Conservation (phyloP, 306 rosid genomes). For the Begonia peltatifolia region DNA sequence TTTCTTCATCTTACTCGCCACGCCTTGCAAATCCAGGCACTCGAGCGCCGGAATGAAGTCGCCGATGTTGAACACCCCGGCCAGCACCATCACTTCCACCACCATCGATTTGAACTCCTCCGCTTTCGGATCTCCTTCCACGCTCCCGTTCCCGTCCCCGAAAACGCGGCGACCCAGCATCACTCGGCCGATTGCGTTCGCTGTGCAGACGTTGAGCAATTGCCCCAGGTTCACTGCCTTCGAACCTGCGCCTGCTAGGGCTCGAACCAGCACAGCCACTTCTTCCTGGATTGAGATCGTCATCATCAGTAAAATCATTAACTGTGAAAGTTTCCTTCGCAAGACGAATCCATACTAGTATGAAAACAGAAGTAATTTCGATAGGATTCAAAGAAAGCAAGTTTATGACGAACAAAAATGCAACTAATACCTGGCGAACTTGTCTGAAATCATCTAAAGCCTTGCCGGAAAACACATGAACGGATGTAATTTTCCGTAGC, state of each 20-base stretch:
- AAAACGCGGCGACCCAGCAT: conserved; percentile 51
- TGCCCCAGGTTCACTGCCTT: conserved; percentile 32
- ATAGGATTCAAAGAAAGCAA: background rate
- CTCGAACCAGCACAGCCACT: conserved; percentile 23
- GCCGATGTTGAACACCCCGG: conserved; percentile 47
- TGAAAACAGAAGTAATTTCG: no score
- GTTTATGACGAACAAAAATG: no score
- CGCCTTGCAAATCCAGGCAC: conserved; percentile 52
- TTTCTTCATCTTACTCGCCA: conserved; percentile 35
- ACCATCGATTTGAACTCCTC: conserved; percentile 65
- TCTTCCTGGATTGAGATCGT: conserved; percentile 33
- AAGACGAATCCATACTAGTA: no score
- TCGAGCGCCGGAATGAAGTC: conserved; percentile 54
- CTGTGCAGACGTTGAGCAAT: conserved; percentile 36
- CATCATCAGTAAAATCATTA: no score
- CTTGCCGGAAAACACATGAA: conserved; percentile 73
- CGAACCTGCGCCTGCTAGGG: conserved; percentile 23
- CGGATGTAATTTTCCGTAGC: conserved; percentile 58
- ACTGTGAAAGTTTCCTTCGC: no score
- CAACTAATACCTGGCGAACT: conserved; percentile 37
- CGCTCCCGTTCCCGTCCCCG: conserved; percentile 21
- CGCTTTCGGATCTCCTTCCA: conserved; percentile 26
- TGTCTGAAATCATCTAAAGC: conserved; percentile 54
- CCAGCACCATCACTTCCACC: conserved; percentile 43
- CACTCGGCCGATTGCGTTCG: conserved; percentile 41